Evolutionary conservation across 768 basidiomycete species (phyloP).

Genomic region (Tricholoma saponaceum): DNA sequence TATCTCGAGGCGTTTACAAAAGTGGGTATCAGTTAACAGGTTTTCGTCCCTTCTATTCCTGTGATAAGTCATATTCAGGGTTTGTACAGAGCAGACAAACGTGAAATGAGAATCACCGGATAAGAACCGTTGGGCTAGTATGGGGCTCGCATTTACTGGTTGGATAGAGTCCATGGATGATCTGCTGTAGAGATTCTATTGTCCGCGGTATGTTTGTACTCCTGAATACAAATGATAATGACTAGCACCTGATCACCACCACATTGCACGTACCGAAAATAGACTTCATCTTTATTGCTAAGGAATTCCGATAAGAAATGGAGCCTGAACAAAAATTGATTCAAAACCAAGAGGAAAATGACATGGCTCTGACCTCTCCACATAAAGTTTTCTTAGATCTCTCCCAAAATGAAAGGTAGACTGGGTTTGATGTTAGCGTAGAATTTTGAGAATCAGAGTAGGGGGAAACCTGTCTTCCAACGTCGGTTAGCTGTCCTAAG

Average conservation of each 20-base stretch:
- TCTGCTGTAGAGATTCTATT: conserved; percentile 68
- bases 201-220: conserved; percentile 79
- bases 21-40: conserved; percentile 61
- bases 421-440: conserved; percentile 26
- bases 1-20: conserved; percentile 63
- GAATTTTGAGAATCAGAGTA: neutral
- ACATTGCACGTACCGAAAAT: conserved; percentile 45
- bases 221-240: conserved; percentile 24
- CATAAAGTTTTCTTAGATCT: conserved; percentile 58
- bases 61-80: neutral
- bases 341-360: neutral
- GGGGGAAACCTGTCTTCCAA: conserved; percentile 54
- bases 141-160: conserved; percentile 38
- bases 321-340: conserved; percentile 37
- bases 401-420: conserved; percentile 63
- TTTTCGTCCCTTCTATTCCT: conserved; percentile 73
- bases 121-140: conserved; percentile 45
- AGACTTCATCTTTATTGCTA: conserved; percentile 39
- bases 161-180: conserved; percentile 73
- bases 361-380: conserved; percentile 47
- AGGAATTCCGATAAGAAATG: conserved; percentile 57
- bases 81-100: neutral
- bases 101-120: conserved; percentile 39
- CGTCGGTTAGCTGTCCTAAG: conserved; percentile 67
- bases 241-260: neutral